Percentiles rank a stretch among this genome's conserved stretches.
Conservation (phyloP, 768 basidiomycete genomes). For the Russula abietina region DNA sequence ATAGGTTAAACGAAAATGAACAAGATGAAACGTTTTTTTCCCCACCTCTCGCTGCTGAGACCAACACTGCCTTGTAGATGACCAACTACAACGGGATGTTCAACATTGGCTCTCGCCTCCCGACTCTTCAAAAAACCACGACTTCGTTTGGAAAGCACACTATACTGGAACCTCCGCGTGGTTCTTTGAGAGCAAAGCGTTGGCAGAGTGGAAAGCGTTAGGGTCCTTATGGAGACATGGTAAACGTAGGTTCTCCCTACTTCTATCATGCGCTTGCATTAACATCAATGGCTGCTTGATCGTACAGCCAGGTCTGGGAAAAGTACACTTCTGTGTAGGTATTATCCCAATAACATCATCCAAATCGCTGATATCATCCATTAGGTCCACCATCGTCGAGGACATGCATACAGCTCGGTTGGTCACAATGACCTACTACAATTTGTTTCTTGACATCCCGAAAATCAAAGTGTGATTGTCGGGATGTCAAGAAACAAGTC, state of each 20-base stretch:
- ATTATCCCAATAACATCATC: neutral
- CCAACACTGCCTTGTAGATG: neutral
- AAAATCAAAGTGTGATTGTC: no score
- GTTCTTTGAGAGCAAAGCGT: neutral
- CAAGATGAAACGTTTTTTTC: neutral
- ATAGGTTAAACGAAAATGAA: neutral
- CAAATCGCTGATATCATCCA: neutral
- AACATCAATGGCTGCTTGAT: neutral
- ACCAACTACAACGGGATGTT: neutral
- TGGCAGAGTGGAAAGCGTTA: neutral
- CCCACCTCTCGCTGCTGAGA: neutral
- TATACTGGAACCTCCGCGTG: neutral
- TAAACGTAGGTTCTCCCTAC: neutral
- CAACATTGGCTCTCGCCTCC: neutral
- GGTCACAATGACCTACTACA: conserved; percentile 4
- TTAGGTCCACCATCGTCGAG: conserved; percentile 4
- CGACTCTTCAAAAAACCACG: neutral
- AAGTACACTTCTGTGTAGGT: conserved; percentile 10
- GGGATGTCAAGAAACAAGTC: conserved; percentile 4
- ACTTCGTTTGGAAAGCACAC: neutral
- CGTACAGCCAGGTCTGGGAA: conserved; percentile 2
- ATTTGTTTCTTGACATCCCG: no score
- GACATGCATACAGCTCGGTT: conserved; percentile 1
- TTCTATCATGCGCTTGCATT: neutral
- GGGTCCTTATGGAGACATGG: neutral